Conservation (phyloP, 495 filamentous ascomycete genomes). For the Daldinia childiae region DNA sequence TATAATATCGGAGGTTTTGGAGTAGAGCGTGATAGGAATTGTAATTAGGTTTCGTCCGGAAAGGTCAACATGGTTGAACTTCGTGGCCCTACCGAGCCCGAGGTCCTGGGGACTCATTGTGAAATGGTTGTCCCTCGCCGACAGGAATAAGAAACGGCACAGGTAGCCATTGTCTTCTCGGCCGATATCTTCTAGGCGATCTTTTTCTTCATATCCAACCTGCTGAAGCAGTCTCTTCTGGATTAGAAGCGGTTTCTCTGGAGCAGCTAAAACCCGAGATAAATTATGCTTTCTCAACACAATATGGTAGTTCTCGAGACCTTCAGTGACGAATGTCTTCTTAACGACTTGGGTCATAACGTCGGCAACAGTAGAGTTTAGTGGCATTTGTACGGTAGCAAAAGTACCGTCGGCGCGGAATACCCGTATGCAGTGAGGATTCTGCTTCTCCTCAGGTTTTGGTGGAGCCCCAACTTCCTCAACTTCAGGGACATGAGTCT, state of each 20-base stretch:
- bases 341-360: conserved; percentile 84
- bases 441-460: conserved; percentile 71
- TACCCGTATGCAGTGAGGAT: conserved; percentile 90
- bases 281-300: conserved; percentile 92
- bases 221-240: conserved; percentile 94
- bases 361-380: conserved; percentile 85
- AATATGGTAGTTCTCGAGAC: conserved; percentile 92
- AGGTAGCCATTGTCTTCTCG: conserved; percentile 97
- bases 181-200: conserved; percentile 93
- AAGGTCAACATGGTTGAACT: conserved; percentile 93
- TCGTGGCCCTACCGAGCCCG: conserved; percentile 78
- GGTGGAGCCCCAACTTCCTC: conserved; percentile 70
- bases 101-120: conserved; percentile 69
- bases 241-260: conserved; percentile 87
- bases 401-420: conserved; percentile 95
- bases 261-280: conserved; percentile 77
- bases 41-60: conserved; percentile 91
- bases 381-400: conserved; percentile 80
- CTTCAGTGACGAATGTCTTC: conserved; percentile 91
- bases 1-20: conserved; percentile 90
- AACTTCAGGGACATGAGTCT: conserved; percentile 56
- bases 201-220: conserved; percentile 87
- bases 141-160: conserved; percentile 93
- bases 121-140: conserved; percentile 85
- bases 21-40: conserved; percentile 93